Evolutionary conservation across 169 alveolate genomes (phyloP), one percentile per base, ranked within the genome.

Genomic region (Plasmodium fragile): DNA sequence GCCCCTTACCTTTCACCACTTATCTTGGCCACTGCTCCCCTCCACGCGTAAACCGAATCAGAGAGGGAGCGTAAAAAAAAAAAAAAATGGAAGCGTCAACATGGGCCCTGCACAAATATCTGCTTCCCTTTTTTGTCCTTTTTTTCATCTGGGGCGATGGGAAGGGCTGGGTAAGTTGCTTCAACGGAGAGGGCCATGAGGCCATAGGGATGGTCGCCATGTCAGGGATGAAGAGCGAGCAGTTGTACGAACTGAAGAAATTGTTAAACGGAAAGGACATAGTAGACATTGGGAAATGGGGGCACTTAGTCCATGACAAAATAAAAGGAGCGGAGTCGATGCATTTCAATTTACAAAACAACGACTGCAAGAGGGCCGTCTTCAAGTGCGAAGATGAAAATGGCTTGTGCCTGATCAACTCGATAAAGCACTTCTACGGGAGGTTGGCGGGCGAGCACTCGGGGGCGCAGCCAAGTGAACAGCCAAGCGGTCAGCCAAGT

Each of bases 201-300:
- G 92, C 92, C 13, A 78, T 93, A 91, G 97, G 95, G 55, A 93
- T 95, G 89, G 95, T 96, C 2, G 97, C 97, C 10, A 96, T 96
- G 97, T 95, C 97, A 36, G 96, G 97, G 10, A 81, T 96, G 36
- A 96, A 95, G 69, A 78, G 80, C 89, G 93, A 94, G 30, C 95
- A 95, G 52, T 55, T 96, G 93, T 95, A 96, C 82, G 93, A 96
- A n/a, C 92, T 96, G 36, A 96, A 95, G 39, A 93, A 92, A 53
- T 55, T 95, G 16, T 82, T 96, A 43, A 81, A 59, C 71, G 97
- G 97, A 11, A 92, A 92, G 36, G 97, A 96, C 92, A 65, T 96
- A 43, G 97, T 96, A 7, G 97, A 96, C 72, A 92, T 93, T 82
- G 94, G 97, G 1, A 95, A 94, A 94, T 96, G 97, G 97, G 95